Evolutionary conservation across 164 flowering plant genomes (phyloP), one percentile per base, ranked within the genome.

Genomic region (Kalanchoe fedtschenkoi): DNA sequence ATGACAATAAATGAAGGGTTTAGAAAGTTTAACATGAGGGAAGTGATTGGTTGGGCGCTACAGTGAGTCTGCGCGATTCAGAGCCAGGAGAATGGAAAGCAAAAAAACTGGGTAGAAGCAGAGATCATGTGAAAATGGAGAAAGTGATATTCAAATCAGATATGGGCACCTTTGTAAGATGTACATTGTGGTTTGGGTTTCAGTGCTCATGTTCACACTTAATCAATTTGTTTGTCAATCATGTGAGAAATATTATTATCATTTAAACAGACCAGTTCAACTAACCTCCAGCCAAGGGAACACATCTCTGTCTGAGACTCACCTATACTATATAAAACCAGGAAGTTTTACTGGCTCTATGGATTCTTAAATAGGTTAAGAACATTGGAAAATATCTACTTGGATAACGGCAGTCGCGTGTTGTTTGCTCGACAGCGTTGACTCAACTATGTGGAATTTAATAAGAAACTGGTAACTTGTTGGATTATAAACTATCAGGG

Each of bases 231-330:
- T 22, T 47, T 10, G 28, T 47, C 29, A 47, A 47, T 22, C 54
- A 22, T 47, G 54, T 47, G 54, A 47, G 11, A 47, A 47, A 8
- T 47, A 47, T 22, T 47, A 47, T 19, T 7, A 19, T 5, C n/a
- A 21, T 47, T 29, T 47, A 6, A 47, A 47, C 54, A 47, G 54
- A 47, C 54, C 11, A 19, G 54, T 47, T 47, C 54, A 47, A 47
- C 54, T 22, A 47, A 47, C 54, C 8, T 22, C 24, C 21, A 29
- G 54, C 24, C 8, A 21, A 7, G 21, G 21, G 24, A 47, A 21
- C 28, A 22, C 29, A 47, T 19, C 24, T 28, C 54, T 47, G 54
- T 21, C 54, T 47, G 54, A 47, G 14, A 47, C 30, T 47, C 28
- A 22, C 29, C 7, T 47, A 43, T 43, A 43, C 39, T 37, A 37